Evolutionary conservation across 306 rosid genomes (phyloP).

Genomic region (Cyamopsis tetragonoloba): DNA sequence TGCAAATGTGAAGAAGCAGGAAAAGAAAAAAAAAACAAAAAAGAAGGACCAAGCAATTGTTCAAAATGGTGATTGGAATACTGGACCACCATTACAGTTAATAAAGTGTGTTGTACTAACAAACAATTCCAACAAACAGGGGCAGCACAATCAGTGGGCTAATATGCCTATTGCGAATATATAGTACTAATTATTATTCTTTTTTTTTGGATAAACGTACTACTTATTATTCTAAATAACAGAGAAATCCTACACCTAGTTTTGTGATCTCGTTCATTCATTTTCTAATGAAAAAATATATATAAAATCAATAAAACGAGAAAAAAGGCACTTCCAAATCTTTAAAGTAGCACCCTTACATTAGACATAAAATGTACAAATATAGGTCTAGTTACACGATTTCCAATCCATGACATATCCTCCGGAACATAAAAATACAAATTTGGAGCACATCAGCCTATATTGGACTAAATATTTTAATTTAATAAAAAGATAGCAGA

Average conservation of each 20-base stretch:
- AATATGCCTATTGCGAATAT: neutral
- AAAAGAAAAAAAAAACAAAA: neutral
- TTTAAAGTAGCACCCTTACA: neutral
- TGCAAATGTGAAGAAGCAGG: neutral
- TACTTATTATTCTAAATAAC: too few relatives aligned
- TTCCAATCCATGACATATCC: neutral
- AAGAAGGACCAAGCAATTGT: neutral
- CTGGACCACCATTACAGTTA: neutral
- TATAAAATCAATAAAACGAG: neutral
- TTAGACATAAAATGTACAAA: neutral
- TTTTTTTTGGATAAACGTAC: too few relatives aligned
- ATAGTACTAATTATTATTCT: too few relatives aligned
- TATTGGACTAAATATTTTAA: neutral
- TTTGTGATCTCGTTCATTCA: neutral
- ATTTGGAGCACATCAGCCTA: neutral
- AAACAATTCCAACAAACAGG: neutral
- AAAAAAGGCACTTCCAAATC: neutral
- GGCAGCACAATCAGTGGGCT: neutral
- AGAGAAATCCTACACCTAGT: neutral
- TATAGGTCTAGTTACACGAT: neutral
- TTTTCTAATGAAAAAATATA: neutral
- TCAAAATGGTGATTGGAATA: too few relatives aligned
- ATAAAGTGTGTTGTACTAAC: neutral
- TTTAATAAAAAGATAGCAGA: too few relatives aligned
- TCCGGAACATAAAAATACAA: neutral